Evolutionary conservation across 1,139 yeast genomes (phyloP).

Genomic region (Blastobotrys raffinosifermentans): DNA sequence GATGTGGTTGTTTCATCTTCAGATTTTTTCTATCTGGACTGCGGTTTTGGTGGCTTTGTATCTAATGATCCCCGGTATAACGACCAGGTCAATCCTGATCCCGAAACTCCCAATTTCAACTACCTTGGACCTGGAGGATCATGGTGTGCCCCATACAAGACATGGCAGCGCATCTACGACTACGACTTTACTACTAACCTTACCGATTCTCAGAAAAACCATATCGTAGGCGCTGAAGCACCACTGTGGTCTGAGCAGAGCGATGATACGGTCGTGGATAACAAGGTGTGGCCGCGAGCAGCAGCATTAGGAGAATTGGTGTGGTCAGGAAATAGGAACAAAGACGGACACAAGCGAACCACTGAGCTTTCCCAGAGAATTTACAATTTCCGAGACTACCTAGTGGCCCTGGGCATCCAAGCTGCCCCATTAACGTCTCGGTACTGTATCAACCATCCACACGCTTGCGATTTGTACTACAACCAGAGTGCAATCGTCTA

Average conservation of each 20-base stretch:
- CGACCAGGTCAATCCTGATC: conserved; percentile 26
- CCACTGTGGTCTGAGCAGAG: conserved; percentile 44
- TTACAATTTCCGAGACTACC: conserved; percentile 41
- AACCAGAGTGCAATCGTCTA: not conserved
- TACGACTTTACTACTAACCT: conserved; percentile 37
- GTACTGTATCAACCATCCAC: conserved; percentile 40
- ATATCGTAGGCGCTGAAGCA: conserved; percentile 42
- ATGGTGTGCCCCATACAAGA: conserved; percentile 47
- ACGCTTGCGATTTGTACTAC: conserved; percentile 34
- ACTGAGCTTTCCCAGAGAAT: conserved; percentile 37
- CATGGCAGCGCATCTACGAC: conserved; percentile 44
- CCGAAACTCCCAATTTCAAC: conserved; percentile 30
- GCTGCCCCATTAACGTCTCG: conserved; percentile 41
- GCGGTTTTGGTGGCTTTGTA: conserved; percentile 44
- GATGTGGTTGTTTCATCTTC: conserved; percentile 42
- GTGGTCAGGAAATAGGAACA: conserved; percentile 43
- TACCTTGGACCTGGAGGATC: conserved; percentile 37
- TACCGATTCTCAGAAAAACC: conserved; percentile 33
- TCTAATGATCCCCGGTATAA: conserved; percentile 38
- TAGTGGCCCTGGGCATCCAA: conserved; percentile 37
- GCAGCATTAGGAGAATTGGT: conserved; percentile 44
- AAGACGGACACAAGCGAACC: conserved; percentile 32
- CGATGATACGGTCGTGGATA: conserved; percentile 38
- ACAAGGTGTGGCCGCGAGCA: conserved; percentile 43
- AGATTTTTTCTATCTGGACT: conserved; percentile 41